Evolutionary conservation across 257 asterid species (phyloP), one percentile per base, ranked within the genome.

Genomic region (Paraleonurus japonicus): DNA sequence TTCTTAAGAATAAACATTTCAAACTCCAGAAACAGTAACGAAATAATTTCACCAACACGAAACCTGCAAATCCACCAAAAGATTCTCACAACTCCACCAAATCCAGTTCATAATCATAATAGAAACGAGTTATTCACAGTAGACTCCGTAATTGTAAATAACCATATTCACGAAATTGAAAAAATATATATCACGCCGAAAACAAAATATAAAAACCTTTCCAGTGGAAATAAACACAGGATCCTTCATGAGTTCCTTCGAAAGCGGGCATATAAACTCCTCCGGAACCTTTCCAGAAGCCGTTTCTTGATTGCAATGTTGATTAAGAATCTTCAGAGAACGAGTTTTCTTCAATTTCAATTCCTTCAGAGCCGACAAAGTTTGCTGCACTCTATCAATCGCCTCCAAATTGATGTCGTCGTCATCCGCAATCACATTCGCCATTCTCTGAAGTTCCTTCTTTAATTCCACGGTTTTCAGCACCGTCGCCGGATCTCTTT

Each of bases 161-260:
- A n/a, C n/a, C 70, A 65, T 57, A 50, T 28, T 20, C n/a, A 28
- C 17, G 7, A 55, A 43, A 7, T 32, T 5, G 0, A 4, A 2
- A 28, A 39, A n/a, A 37, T 3, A 71, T 16, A 7, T 16, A 22
- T 5, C 50, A 32, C 37, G 8, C 37, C 8, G n/a, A 19, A 70
- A 4, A 3, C 17, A 16, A 27, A 19, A 2, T 0, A 9, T 22
- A 41, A 39, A 61, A 67, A 95, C 99, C 99, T 85, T 92, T 71
- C 98, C 99, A 61, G 90, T 81, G 79, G 94, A 47, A 60, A 92
- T 50, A 77, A 95, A 76, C 64, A 95, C 98, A 62, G 98, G 99
- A 85, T 95, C 99, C 53, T 88, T 85, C 95, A 95, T 88, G 60
- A 92, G 85, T 51, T 88, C 83, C 74, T 83, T 88, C 0, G 98